Evolutionary conservation across 1,284 basidiomycete genomes (phyloP).

Genomic region (Cutaneotrichosporon spelunceum): DNA sequence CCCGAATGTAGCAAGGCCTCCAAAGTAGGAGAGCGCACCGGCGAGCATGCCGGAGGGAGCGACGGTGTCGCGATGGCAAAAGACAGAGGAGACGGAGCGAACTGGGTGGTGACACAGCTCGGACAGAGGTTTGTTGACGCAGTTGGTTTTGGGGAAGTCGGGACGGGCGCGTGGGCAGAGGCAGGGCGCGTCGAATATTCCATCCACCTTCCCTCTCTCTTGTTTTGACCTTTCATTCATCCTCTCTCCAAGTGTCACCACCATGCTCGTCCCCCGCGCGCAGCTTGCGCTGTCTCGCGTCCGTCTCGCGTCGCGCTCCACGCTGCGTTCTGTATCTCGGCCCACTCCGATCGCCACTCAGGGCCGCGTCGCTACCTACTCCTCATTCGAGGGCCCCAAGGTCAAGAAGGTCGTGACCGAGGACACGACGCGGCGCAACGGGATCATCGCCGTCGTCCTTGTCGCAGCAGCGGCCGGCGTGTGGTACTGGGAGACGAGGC

Average conservation of each 20-base stretch:
- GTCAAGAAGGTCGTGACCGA: constrained; percentile 9
- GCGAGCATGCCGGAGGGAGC: constrained; percentile 9
- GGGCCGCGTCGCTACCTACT: neutral
- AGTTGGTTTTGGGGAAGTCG: neutral
- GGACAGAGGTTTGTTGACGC: neutral
- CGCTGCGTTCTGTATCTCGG: constrained; percentile 8
- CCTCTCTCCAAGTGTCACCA: neutral
- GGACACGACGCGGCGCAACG: constrained; percentile 22
- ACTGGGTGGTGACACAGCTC: neutral
- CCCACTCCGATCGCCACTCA: constrained; percentile 5
- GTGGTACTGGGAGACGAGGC: constrained; percentile 34
- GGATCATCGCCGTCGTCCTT: constrained; percentile 29
- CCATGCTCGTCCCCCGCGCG: constrained; percentile 5
- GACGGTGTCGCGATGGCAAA: constrained; percentile 3
- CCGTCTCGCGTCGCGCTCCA: neutral
- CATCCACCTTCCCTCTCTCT: neutral
- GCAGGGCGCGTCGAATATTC: too few relatives aligned
- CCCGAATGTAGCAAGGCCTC: constrained; percentile 45
- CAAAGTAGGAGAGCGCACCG: constrained; percentile 33
- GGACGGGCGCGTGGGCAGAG: too few relatives aligned
- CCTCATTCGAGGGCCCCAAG: constrained; percentile 7
- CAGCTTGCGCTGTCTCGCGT: neutral
- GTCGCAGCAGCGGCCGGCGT: constrained; percentile 30
- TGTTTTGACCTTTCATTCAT: constrained; percentile 4
- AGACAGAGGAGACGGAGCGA: neutral